These are phyloP conservation scores for Neopestalotiopsis clavispora DNA, from an alignment of 2,329 filamentous ascomycete species.

Conservation along the genomic window DNA sequence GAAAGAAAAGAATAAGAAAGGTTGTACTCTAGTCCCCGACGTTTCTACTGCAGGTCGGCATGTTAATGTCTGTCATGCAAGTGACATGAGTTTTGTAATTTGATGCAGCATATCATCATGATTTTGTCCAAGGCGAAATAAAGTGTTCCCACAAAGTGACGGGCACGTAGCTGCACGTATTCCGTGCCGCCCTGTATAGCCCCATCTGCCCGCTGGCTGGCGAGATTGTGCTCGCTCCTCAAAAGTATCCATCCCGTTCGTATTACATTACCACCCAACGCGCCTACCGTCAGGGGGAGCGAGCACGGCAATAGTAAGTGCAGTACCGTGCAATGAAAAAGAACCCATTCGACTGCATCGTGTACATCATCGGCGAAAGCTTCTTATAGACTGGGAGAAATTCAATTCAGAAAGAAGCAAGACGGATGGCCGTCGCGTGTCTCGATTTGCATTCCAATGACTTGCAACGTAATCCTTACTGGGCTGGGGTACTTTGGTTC, in stretches of 20 bases:
- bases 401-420: neutral
- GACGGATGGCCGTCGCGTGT: neutral
- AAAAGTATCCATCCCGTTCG: slow-evolving; percentile 1
- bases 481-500: neutral
- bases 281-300: neutral
- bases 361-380: neutral
- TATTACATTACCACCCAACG: neutral
- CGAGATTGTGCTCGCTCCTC: slow-evolving; percentile 1
- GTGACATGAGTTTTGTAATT: neutral
- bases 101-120: neutral
- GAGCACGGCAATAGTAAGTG: neutral
- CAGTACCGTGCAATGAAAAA: neutral
- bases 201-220: neutral
- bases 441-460: neutral
- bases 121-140: slow-evolving; percentile 3
- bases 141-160: slow-evolving; percentile 2
- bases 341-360: neutral
- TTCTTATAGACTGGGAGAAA: neutral
- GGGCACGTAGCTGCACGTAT: slow-evolving; percentile 1
- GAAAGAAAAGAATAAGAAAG: too few relatives aligned
- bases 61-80: neutral
- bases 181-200: slow-evolving; percentile 1
- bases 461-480: neutral
- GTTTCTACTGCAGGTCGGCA: neutral
- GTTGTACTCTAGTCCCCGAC: neutral